Evolutionary conservation across 306 rosid genomes (phyloP).

Genomic region (Cucumis sativus): DNA sequence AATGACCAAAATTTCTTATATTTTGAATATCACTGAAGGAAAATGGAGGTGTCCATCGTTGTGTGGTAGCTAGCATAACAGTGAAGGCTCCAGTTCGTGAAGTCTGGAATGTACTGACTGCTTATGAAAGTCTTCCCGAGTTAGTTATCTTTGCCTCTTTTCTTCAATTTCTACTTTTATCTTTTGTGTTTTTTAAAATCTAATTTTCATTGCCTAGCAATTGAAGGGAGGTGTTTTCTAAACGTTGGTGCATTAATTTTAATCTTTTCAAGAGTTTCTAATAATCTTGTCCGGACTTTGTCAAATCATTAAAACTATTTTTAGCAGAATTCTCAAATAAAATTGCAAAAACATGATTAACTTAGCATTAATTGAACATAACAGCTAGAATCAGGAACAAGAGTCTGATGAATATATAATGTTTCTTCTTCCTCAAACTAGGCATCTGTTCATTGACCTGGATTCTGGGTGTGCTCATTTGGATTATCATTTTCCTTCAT

Average conservation of each 20-base stretch:
- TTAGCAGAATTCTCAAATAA: neutral
- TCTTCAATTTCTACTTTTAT: neutral
- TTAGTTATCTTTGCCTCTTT: slow-evolving; percentile 23
- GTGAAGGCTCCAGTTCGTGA: slow-evolving; percentile 89
- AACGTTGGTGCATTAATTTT: neutral
- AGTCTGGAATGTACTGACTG: slow-evolving; percentile 78
- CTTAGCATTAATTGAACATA: neutral
- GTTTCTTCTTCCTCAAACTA: neutral
- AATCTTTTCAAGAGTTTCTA: neutral
- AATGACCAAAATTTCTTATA: neutral
- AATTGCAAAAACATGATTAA: neutral
- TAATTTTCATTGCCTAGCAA: neutral
- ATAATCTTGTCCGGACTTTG: neutral
- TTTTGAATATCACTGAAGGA: slow-evolving; percentile 53
- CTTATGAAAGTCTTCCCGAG: slow-evolving; percentile 95
- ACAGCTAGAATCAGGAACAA: neutral
- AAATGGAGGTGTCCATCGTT: slow-evolving; percentile 97
- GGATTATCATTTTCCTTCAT: neutral
- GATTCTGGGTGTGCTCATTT: neutral
- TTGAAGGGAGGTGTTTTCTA: neutral
- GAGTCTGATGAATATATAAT: neutral
- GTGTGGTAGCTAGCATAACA: slow-evolving; percentile 90
- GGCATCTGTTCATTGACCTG: neutral
- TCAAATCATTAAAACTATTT: neutral
- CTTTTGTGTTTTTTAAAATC: neutral